These are phyloP conservation scores for Thalassiosira sp. DNA, from an alignment of 352 stramenopile genomes.

Conservation along the genomic window DNA sequence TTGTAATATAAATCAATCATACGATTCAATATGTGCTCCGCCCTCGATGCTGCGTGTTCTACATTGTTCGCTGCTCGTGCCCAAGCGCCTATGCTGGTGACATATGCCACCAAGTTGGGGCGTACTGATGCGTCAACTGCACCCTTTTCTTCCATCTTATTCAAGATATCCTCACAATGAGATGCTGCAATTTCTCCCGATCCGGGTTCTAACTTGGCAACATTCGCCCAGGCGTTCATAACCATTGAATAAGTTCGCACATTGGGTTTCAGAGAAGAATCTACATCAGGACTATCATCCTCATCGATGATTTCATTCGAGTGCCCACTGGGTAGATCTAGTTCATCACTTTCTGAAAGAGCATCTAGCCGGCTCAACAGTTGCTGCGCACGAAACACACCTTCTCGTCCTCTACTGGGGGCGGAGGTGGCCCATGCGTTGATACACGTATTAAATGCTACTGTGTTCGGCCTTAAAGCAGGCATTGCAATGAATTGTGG, in stretches of 20 bases:
- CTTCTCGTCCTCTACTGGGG: conserved; percentile 14
- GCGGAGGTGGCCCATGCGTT: conserved; percentile 26
- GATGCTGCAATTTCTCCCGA: conserved; percentile 35
- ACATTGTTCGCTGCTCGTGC: conserved; percentile 23
- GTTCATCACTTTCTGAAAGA: conserved; percentile 35
- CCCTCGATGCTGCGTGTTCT: conserved; percentile 22
- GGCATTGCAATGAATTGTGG: too few relatives aligned
- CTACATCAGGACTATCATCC: conserved; percentile 17
- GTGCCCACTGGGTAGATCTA: conserved; percentile 53
- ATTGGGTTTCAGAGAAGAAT: conserved; percentile 39
- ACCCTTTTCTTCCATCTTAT: conserved; percentile 41
- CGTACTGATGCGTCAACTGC: conserved; percentile 31
- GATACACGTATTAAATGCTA: conserved; percentile 46
- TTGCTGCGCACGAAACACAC: conserved; percentile 37
- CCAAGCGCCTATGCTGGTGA: conserved; percentile 42
- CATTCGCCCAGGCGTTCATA: conserved; percentile 53
- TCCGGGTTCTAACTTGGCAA: conserved; percentile 22
- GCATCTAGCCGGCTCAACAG: conserved; percentile 33
- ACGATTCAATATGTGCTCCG: conserved; percentile 49
- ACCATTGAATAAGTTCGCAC: conserved; percentile 45
- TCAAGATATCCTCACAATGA: conserved; percentile 48
- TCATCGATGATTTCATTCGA: conserved; percentile 7
- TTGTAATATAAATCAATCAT: conserved; percentile 54
- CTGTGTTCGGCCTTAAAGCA: conserved; percentile 41
- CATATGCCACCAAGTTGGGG: conserved; percentile 47